Conservation (phyloP, 2,329 filamentous ascomycete genomes). For the Fulvia fulva region DNA sequence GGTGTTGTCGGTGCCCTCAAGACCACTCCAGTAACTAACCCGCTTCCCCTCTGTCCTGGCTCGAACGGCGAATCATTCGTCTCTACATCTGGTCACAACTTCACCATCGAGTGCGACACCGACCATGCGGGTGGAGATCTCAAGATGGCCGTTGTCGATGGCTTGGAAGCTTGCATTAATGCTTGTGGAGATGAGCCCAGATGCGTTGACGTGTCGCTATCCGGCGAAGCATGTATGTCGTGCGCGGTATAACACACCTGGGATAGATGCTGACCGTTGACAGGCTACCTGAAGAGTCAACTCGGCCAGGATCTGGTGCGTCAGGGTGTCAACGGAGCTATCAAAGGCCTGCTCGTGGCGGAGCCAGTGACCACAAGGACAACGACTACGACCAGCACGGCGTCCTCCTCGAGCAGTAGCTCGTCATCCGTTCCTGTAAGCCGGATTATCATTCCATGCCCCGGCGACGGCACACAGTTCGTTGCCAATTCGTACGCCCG, state of each 20-base stretch:
- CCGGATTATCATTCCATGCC: not conserved
- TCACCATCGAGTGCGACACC: slow-evolving; percentile 29
- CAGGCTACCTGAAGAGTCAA: slow-evolving; percentile 3
- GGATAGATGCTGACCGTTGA: not conserved
- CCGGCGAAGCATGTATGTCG: slow-evolving; percentile 16
- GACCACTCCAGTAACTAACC: not conserved
- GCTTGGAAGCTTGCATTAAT: slow-evolving; percentile 22
- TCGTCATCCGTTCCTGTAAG: not conserved
- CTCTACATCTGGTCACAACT: slow-evolving; percentile 20
- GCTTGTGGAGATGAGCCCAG: slow-evolving; percentile 17
- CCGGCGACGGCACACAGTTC: slow-evolving; percentile 17
- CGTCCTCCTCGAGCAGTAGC: not conserved
- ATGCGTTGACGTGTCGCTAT: slow-evolving; percentile 26
- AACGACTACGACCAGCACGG: not conserved
- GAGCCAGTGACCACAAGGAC: not conserved
- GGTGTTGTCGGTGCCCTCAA: not conserved
- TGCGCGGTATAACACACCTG: no score
- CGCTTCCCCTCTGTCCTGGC: slow-evolving; percentile 16
- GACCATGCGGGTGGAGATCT: slow-evolving; percentile 31
- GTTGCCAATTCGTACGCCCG: slow-evolving; percentile 13
- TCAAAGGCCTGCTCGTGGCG: not conserved
- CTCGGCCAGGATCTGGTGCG: not conserved
- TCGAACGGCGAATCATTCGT: slow-evolving; percentile 22
- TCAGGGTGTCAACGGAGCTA: not conserved
- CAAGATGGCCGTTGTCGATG: slow-evolving; percentile 9